Evolutionary conservation across 345 rosid genomes (phyloP).

Genomic region (Lumnitzera littorea): DNA sequence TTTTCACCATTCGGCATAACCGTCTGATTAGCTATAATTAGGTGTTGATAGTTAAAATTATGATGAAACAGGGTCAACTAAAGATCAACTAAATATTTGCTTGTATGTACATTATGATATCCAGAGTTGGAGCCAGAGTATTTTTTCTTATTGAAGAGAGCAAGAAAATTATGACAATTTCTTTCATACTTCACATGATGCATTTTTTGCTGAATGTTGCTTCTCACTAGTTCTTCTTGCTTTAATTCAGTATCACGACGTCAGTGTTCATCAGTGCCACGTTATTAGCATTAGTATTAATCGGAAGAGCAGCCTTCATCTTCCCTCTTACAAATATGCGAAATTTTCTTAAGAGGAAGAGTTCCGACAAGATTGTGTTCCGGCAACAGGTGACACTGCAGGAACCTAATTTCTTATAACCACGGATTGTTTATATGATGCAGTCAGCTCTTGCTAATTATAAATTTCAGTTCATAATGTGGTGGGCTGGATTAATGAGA

Average conservation of each 20-base stretch:
- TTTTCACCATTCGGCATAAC: too few species aligned
- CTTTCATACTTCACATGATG: too few species aligned
- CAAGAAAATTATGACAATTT: too few species aligned
- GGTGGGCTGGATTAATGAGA: constrained; percentile 74
- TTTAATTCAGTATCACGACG: constrained; percentile 21
- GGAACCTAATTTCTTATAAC: neutral
- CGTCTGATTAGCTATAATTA: too few species aligned
- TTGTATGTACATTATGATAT: too few species aligned
- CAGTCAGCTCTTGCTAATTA: neutral
- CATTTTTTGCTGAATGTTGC: neutral
- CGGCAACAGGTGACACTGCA: constrained; percentile 34
- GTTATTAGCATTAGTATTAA: constrained; percentile 32
- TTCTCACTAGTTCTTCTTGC: neutral
- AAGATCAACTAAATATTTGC: too few species aligned
- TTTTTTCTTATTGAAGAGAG: too few species aligned
- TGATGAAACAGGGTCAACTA: too few species aligned
- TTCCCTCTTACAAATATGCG: constrained; percentile 39
- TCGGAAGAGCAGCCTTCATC: constrained; percentile 57
- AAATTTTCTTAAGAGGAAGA: constrained; percentile 20
- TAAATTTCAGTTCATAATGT: constrained; percentile 44
- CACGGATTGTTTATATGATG: too few species aligned
- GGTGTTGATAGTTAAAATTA: too few species aligned
- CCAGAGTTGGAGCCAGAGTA: too few species aligned
- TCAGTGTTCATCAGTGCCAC: constrained; percentile 37
- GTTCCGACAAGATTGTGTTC: constrained; percentile 25